These are phyloP conservation scores for Cymbidium sinense DNA, from an alignment of 106 monocot genomes.

Conservation along the genomic window DNA sequence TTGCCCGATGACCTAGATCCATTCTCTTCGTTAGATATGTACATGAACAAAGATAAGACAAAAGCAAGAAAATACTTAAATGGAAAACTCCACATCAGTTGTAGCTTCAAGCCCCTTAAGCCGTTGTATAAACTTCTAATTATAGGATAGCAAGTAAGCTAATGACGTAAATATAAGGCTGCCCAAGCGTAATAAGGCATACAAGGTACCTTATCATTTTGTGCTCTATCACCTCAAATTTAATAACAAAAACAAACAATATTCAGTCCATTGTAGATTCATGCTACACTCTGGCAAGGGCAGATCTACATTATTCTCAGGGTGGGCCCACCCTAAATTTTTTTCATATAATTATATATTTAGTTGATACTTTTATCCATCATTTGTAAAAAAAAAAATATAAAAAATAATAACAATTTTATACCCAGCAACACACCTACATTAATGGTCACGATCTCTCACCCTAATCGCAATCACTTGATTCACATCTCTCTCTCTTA, in stretches of 20 bases:
- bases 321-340: too few species aligned
- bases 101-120: background rate
- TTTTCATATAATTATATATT: too few species aligned
- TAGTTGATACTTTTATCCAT: too few species aligned
- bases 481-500: too few species aligned
- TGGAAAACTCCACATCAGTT: background rate
- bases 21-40: background rate
- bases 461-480: too few species aligned
- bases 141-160: background rate
- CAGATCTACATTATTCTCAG: too few species aligned
- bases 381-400: too few species aligned
- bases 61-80: background rate
- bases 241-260: background rate
- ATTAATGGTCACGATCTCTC: too few species aligned
- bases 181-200: background rate
- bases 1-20: slow-evolving; percentile 81
- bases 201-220: background rate
- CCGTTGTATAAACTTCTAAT: background rate
- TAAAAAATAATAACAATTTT: too few species aligned
- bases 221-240: background rate
- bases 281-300: too few species aligned
- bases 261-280: background rate
- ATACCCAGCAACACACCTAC: too few species aligned
- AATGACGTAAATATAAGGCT: background rate
- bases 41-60: background rate